Conservation (phyloP, 164 flowering plant genomes). For the Chimonanthus praecox region DNA sequence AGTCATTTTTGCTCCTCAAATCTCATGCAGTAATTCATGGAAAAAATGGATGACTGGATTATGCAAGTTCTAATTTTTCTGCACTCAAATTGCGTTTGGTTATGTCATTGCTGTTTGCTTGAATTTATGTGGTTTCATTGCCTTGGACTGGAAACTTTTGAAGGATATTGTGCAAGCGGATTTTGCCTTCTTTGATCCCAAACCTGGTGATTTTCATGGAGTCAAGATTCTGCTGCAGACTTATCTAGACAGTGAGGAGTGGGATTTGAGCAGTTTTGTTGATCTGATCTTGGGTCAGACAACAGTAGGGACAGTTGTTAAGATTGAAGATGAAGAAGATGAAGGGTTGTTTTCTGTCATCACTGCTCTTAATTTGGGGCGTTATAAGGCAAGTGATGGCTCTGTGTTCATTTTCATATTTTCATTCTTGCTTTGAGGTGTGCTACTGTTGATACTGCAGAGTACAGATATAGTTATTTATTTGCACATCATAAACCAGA, state of each 20-base stretch:
- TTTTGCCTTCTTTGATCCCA: constrained; percentile 90
- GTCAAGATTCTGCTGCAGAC: constrained; percentile 73
- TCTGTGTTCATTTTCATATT: neutral
- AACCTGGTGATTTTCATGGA: constrained; percentile 80
- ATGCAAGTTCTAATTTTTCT: neutral
- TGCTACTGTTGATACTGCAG: neutral
- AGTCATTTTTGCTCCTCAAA: too few relatives aligned
- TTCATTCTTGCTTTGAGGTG: constrained; percentile 1
- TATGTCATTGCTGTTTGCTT: neutral
- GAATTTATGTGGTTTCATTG: neutral
- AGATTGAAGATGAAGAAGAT: constrained; percentile 77
- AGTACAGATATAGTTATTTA: neutral
- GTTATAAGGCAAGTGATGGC: constrained; percentile 57
- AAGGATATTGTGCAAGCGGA: constrained; percentile 80
- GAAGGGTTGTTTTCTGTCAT: constrained; percentile 53
- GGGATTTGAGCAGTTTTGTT: constrained; percentile 88
- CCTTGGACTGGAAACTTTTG: neutral
- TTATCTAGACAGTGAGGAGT: constrained; percentile 60
- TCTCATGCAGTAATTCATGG: neutral
- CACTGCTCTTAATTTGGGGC: constrained; percentile 65
- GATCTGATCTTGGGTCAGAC: constrained; percentile 86
- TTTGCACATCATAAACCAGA: neutral
- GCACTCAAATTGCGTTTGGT: neutral
- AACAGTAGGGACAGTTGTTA: constrained; percentile 93
- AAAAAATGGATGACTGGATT: neutral